phyloP scores from a whole-genome alignment of 2,329 filamentous ascomycete genomes.

The Penicillium sp. region DNA sequence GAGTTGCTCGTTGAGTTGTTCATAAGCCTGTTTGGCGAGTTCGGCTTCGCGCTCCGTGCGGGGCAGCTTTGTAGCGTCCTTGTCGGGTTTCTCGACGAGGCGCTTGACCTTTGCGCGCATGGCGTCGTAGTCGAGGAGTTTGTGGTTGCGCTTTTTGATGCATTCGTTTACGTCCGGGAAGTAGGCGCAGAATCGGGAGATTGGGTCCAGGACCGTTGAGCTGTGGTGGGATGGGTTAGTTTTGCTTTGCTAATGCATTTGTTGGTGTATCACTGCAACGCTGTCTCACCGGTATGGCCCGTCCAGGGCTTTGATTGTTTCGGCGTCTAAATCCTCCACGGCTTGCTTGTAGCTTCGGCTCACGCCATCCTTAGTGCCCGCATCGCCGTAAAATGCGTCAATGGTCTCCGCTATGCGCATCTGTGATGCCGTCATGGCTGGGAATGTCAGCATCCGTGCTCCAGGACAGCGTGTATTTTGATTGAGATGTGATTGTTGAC shows the following conservation, averaged over 20 bases:
- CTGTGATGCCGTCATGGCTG: slow-evolving; percentile 97
- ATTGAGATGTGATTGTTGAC: too few species aligned
- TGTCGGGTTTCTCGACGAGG: slow-evolving; percentile 96
- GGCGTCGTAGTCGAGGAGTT: slow-evolving; percentile 96
- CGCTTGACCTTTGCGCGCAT: slow-evolving; percentile 96
- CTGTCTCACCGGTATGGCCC: slow-evolving; percentile 81
- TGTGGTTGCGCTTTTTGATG: slow-evolving; percentile 98
- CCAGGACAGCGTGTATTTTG: too few species aligned
- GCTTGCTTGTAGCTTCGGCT: slow-evolving; percentile 98
- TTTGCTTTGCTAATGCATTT: too few species aligned
- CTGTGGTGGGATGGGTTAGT: background rate
- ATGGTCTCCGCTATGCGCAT: slow-evolving; percentile 99
- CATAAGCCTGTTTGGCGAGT: slow-evolving; percentile 89
- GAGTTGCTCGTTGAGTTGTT: slow-evolving; percentile 95
- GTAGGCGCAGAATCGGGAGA: slow-evolving; percentile 94
- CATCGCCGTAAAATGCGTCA: slow-evolving; percentile 97
- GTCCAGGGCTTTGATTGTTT: slow-evolving; percentile 97
- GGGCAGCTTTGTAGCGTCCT: slow-evolving; percentile 94
- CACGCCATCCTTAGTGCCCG: slow-evolving; percentile 91
- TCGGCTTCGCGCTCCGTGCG: slow-evolving; percentile 96
- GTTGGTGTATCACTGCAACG: too few species aligned
- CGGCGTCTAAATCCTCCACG: slow-evolving; percentile 94
- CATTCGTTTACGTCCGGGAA: slow-evolving; percentile 99
- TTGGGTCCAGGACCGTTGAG: slow-evolving; percentile 86
- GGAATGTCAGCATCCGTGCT: background rate